Evolutionary conservation across 768 basidiomycete genomes (phyloP), one percentile per base, ranked within the genome.

Genomic region (Cubamyces lactineus): DNA sequence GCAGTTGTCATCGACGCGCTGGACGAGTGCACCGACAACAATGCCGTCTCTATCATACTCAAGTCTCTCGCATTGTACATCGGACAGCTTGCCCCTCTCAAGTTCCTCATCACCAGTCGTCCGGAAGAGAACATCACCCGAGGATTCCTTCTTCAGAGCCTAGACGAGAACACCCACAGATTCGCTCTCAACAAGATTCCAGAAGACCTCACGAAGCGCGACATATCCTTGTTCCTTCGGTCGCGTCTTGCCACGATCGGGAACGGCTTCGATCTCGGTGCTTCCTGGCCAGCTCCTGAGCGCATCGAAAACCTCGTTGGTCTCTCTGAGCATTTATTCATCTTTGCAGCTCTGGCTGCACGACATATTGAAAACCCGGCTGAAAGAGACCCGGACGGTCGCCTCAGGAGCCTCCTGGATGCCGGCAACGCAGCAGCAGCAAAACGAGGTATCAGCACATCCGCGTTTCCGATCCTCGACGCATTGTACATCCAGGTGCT

Each of bases 281-380:
- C 26, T 2, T 17, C n/a, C 19, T 64, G 63, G 63, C 59, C 58
- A 21, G 13, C 52, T 2, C 16, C 19, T 40, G 28, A 23, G 2
- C 38, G 59, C 2, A 9, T 64, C 9, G 23, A 41, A 3, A n/a
- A 23, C 7, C 30, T 64, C 9, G 24, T 39, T 9, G 24, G 51
- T 1, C 17, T 51, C 5, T 47, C 58, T 1, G 46, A 26, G 8
- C 66, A 62, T 0, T 34, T 70, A 11, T 71, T 71, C 41, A 67
- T 69, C n/a, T 70, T 59, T 21, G 70, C 70, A 1, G 50, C 69
- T 0, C 67, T 69, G 0, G 57, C 62, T 0, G 48, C 66, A 17
- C 61, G 57, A 23, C 69, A 64, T 24, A 66, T 71, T 3, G 63
- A 54, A 49, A 45, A 40, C 53, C 24, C 40, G 24, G 16, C 53